These are phyloP conservation scores for Flaveria robusta DNA, from an alignment of 129 eudicot species.

Conservation along the genomic window DNA sequence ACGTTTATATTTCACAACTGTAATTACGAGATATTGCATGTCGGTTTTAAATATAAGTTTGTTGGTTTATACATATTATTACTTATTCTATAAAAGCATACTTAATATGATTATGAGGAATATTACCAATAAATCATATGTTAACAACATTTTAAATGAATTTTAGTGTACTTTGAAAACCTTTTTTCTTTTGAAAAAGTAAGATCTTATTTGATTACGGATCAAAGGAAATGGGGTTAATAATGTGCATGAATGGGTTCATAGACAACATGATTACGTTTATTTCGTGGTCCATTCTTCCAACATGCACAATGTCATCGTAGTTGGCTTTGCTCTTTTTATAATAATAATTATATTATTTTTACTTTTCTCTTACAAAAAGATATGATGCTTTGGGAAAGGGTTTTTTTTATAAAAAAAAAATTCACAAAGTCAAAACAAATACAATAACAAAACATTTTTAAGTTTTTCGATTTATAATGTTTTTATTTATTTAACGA, in stretches of 20 bases:
- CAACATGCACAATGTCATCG: slow-evolving; percentile 32
- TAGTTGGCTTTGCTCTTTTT: slow-evolving; percentile 11
- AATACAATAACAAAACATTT: not conserved
- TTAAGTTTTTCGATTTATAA: not conserved
- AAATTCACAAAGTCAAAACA: not conserved
- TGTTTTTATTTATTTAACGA: not conserved
- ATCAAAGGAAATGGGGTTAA: slow-evolving; percentile 38
- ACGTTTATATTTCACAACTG: too few species aligned
- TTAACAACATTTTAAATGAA: slow-evolving; percentile 3
- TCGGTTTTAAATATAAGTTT: not conserved
- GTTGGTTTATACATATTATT: not conserved
- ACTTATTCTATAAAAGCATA: not conserved
- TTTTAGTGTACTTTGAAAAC: slow-evolving; percentile 29
- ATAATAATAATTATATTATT: not conserved
- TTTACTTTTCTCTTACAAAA: not conserved
- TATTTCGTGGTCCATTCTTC: slow-evolving; percentile 42
- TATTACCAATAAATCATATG: not conserved
- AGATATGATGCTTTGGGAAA: not conserved
- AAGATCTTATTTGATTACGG: slow-evolving; percentile 33
- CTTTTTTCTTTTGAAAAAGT: slow-evolving; percentile 21
- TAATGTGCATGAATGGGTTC: slow-evolving; percentile 44
- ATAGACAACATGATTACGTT: slow-evolving; percentile 42
- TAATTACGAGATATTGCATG: not conserved
- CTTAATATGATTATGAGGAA: not conserved
- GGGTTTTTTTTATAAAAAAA: not conserved